Evolutionary conservation across 306 rosid species (phyloP).

Genomic region (Dicorynia guianensis): DNA sequence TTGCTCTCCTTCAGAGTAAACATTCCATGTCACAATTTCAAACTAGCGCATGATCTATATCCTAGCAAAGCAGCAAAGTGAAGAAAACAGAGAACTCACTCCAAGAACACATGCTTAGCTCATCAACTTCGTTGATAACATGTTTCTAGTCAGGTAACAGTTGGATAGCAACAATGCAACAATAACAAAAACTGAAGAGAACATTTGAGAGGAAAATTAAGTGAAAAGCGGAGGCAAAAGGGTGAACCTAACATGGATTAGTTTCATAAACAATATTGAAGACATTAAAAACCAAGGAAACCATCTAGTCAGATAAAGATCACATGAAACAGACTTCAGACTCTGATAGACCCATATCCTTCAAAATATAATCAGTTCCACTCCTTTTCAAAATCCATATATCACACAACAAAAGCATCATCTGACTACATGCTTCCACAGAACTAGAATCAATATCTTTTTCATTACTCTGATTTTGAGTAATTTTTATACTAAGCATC

Average conservation of each 20-base stretch:
- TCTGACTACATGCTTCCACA: too few relatives aligned
- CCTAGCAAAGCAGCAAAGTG: neutral
- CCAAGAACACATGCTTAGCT: neutral
- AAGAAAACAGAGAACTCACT: neutral
- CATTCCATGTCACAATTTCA: neutral
- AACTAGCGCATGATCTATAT: neutral
- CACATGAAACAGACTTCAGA: slow-evolving; percentile 24
- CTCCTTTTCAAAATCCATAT: neutral
- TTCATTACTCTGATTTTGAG: neutral
- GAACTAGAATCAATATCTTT: too few relatives aligned
- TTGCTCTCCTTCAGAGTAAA: neutral
- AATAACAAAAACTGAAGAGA: too few relatives aligned
- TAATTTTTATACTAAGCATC: neutral
- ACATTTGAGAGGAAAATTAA: neutral
- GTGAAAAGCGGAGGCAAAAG: neutral
- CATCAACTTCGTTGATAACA: too few relatives aligned
- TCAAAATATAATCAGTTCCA: neutral
- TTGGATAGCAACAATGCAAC: too few relatives aligned
- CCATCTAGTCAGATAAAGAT: neutral
- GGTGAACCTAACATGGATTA: too few relatives aligned
- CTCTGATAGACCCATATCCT: slow-evolving; percentile 2
- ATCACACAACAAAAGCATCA: neutral
- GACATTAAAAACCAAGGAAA: too few relatives aligned
- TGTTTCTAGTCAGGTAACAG: too few relatives aligned
- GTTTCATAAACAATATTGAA: too few relatives aligned